Base-by-base conservation (phyloP, 306 rosid genomes). In the Acmispon strigosus region DNA sequence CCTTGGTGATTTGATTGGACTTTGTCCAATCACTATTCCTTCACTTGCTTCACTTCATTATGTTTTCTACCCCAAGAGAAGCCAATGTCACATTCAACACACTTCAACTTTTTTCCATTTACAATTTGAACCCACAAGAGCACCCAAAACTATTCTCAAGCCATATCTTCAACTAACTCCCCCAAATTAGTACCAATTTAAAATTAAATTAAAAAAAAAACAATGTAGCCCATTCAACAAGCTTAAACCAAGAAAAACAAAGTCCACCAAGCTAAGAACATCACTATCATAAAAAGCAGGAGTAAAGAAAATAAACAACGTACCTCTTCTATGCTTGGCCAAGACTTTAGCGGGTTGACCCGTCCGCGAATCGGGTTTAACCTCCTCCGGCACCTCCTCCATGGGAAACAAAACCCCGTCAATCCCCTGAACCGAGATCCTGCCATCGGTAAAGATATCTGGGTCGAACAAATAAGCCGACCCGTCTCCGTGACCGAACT, bases 381-480 rank as follows among this genome's bases (percentile, higher is more conserved):
- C 57, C 65, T 47, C 82, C 75, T 69, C 78, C 48, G 14, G 9
- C 60, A 75, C 84, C 69, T 84, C 89, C 79, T 81, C 88, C 57
- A 59, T 9, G 1, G 96, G 96, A 62, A 85, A 86, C 78, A 90
- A 72, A 44, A 87, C 96, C 4, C 84, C 86, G 13, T 87, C 96
- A 45, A 90, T 82, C 8, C 96, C 96, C 80, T 90, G 96, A 9
- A 90, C 96, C 2, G 96, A 90, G 67, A 90, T 87, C 65, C 96
- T 80, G 1, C 91, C 96, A 17, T 90, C 96, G 0, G 93, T 86
- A 49, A 82, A 90, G 16, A 90, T 87, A 80, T 90, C 96, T 45
- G 96, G 93, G 50, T 90, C 91, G 76, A 87, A 90, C 72, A 90
- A 84, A 77, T 87, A 87, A 0, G 91, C 96, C 18, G 93, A 82